Base-by-base conservation (phyloP, 768 basidiomycete species). In the Boletus patriciae region DNA sequence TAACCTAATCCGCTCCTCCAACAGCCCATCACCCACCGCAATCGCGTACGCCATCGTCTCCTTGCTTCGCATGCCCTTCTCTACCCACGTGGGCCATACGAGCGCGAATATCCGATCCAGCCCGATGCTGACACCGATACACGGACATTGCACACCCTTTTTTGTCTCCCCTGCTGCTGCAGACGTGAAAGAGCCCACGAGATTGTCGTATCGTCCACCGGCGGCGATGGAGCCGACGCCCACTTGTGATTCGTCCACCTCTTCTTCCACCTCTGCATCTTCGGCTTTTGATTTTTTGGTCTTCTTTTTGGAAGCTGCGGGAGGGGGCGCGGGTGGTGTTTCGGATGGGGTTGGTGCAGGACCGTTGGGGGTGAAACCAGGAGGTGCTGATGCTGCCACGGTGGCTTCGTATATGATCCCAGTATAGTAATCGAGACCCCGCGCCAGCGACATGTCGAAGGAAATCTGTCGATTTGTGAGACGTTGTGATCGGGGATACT, bases 221-320 rank as follows among this genome's bases (percentile, higher is more conserved):
- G 92, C 97, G n/a, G 95, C 97, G 70, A 99, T 96, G 15, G 94
- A 97, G n/a, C 97, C 97, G 3, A 98, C 94, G 19, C 97, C 97
- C 38, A 98, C 86, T 62, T 87, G 83, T 1, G 91, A 89, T 70
- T 98, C 96, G 72, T 98, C 96, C 37, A 94, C 76, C 63, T 95
- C 96, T 51, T 92, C 87, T 34, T 92, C 87, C 18, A 85, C 87
- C 16, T 77, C 81, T 21, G 60, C 67, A 6, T 74, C 78, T 19
- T 75, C 74, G 18, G 69, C 53, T 51, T 78, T 78, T 31, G 76
- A 58, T 63, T 83, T 83, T 61, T 76, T 77, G 9, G 73, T 29
- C 33, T 68, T 65, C 59, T 74, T 74, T 66, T 83, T 82, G 18
- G 75, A 58, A 18, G 54, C 41, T 0, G 45, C 6, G 3, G 57